These are phyloP conservation scores for Salix exigua DNA, from an alignment of 345 rosid species.

Conservation along the genomic window DNA sequence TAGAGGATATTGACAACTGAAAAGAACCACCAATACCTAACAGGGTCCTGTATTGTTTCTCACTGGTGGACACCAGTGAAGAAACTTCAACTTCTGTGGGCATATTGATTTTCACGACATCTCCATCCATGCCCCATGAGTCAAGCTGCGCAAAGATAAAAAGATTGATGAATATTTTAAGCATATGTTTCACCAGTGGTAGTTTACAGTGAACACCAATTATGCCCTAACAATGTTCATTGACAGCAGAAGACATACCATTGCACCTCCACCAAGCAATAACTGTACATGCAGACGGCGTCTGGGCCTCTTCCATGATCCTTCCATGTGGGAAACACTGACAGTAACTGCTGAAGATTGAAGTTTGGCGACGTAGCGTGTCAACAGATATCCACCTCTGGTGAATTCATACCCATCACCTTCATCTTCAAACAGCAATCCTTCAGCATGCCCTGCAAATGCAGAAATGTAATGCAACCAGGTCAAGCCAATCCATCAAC, in stretches of 20 bases:
- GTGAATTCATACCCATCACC: constrained; percentile 86
- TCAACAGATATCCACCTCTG: constrained; percentile 56
- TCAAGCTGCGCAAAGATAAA: constrained; percentile 48
- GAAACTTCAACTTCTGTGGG: constrained; percentile 54
- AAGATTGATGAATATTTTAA: constrained; percentile 1
- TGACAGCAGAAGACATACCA: constrained; percentile 39
- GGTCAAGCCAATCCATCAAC: background rate
- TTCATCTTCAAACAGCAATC: constrained; percentile 74
- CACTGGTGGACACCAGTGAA: constrained; percentile 41
- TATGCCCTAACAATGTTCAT: background rate
- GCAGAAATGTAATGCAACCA: constrained; percentile 7
- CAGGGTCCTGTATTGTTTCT: constrained; percentile 42
- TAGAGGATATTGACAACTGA: background rate
- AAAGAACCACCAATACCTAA: constrained; percentile 48
- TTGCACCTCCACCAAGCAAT: constrained; percentile 79
- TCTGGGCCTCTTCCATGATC: constrained; percentile 76
- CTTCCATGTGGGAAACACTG: constrained; percentile 59
- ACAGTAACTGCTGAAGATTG: constrained; percentile 56
- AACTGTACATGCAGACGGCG: constrained; percentile 62
- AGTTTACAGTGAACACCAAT: background rate
- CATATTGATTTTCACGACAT: constrained; percentile 46
- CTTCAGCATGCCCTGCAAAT: constrained; percentile 62
- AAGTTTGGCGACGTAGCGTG: constrained; percentile 61
- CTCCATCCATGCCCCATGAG: constrained; percentile 88
- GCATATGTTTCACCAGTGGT: background rate